These are phyloP conservation scores for Thelonectria olida DNA, from an alignment of 2,329 filamentous ascomycete genomes.

Conservation along the genomic window DNA sequence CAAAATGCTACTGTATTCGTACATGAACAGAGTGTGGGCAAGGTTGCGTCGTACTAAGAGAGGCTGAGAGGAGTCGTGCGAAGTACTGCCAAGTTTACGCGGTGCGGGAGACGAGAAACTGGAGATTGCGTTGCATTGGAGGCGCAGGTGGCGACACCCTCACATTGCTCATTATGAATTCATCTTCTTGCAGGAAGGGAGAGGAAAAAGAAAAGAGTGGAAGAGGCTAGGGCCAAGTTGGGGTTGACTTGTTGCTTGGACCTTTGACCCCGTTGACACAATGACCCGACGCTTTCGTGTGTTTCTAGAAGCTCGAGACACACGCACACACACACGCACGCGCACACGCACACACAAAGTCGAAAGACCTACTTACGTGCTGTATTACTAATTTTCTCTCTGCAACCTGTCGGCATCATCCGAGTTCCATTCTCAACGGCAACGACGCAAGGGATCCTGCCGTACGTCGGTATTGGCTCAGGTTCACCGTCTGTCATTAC, in stretches of 20 bases:
- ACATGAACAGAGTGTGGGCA: neutral
- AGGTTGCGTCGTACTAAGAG: neutral
- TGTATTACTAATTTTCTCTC: too few species aligned
- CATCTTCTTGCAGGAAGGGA: too few species aligned
- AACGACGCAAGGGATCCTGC: too few species aligned
- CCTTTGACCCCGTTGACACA: neutral
- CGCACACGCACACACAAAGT: too few species aligned
- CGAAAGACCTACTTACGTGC: neutral
- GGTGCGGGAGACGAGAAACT: constrained; percentile 11
- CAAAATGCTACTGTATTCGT: neutral
- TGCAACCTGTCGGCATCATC: neutral
- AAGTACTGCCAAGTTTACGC: too few species aligned
- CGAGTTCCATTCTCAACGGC: neutral
- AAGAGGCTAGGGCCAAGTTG: neutral
- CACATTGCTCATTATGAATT: neutral
- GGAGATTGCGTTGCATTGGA: constrained; percentile 36
- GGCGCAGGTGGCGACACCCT: constrained; percentile 33
- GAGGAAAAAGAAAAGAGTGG: too few species aligned
- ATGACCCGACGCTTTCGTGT: neutral
- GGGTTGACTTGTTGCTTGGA: neutral
- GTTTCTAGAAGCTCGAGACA: constrained; percentile 14
- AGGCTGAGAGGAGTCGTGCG: neutral
- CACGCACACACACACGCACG: too few species aligned
- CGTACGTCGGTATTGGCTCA: neutral
- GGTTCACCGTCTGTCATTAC: neutral